Evolutionary conservation across 2,329 filamentous ascomycete species (phyloP), one percentile per base, ranked within the genome.

Genomic region (Xylariaceae sp.): DNA sequence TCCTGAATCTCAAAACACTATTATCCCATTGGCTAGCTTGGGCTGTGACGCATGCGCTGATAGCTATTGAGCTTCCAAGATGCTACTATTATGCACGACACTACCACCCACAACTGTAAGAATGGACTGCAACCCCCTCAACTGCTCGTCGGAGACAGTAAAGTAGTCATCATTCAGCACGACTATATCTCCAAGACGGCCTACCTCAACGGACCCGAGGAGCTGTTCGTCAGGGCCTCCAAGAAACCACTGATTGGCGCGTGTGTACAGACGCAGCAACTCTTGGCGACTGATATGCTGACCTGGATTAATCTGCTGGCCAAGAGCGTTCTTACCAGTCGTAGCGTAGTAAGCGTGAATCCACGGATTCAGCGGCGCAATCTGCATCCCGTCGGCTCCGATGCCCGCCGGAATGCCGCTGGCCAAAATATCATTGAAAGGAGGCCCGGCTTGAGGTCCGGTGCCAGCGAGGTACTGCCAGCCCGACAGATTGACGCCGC

Each of bases 301-400:
- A 6, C 62, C 64, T 3, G 50, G 32, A 30, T 67, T 68, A 33
- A 68, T 65, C 43, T 58, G 29, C 13, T 63, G 55, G 0, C 66
- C 66, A 0, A 60, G 37, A 1, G 66, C 63, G 47, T 67, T 67
- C 48, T 50, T 56, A 16, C 66, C 66, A n/a, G 65, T 67, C 3
- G 60, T 60, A 11, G 66, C 66, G 33, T 67, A 67, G 37, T 69
- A 69, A 8, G 58, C 56, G 21, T 67, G 66, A 16, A 65, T 50
- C 64, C 63, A 67, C n/a, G 66, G 66, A 36, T 62, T 67, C 49
- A 68, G 26, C 2, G 66, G 65, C 20, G 65, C 66, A n/a, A 67
- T 67, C 33, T 67, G 63, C 53, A 65, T 66, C 7, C 66, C 66
- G 13, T 69, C 66, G 7, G 53, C 62, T 1, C 66, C 66, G 10